Evolutionary conservation across 257 asterid genomes (phyloP), one percentile per base, ranked within the genome.

Genomic region (Primulina huaijiensis): DNA sequence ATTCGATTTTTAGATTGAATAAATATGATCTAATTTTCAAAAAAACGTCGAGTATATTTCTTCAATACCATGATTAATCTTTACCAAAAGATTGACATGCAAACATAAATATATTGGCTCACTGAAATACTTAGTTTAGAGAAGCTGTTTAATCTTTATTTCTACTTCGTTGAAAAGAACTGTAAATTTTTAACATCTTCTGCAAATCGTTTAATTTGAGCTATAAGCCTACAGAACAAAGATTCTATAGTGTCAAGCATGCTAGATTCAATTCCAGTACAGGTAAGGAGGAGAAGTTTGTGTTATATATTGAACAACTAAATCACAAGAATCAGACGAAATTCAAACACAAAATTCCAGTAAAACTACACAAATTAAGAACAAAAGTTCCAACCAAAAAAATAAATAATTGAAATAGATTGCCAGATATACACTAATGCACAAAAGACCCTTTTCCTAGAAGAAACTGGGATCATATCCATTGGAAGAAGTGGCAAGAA

Each of bases 381-480:
- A 3, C 53, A 43, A 12, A 43, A 43, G 6, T 0, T 43, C 6
- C 2, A 43, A 2, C 53, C n/a, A 5, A 46, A 46, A 12, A 46
- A 46, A 46, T 27, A 27, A 27, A 37, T 2, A 40, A 40, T 9
- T 40, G 52, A 40, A 43, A 50, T 17, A 50, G 57, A 50, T 50
- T 50, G 2, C 21, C 20, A 50, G 21, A 50, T 50, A 50, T 17
- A 50, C 21, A 50, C 17, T 50, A 50, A 6, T 50, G 16, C 57
- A 43, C 2, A 8, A 35, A 1, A 6, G 43, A 35, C 43, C 43
- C 11, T 46, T 46, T 50, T 16, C 21, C 57, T 50, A 50, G 65
- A 93, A 94, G 96, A 94, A 94, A 40, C 71, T 86, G 50, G 99
- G 99, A 75, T 94, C 95, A 68, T 94, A 94, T 65, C 99, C 99